Evolutionary conservation across 495 filamentous ascomycete species (phyloP), one percentile per base, ranked within the genome.

Genomic region (Hapsidospora chrysogenum): DNA sequence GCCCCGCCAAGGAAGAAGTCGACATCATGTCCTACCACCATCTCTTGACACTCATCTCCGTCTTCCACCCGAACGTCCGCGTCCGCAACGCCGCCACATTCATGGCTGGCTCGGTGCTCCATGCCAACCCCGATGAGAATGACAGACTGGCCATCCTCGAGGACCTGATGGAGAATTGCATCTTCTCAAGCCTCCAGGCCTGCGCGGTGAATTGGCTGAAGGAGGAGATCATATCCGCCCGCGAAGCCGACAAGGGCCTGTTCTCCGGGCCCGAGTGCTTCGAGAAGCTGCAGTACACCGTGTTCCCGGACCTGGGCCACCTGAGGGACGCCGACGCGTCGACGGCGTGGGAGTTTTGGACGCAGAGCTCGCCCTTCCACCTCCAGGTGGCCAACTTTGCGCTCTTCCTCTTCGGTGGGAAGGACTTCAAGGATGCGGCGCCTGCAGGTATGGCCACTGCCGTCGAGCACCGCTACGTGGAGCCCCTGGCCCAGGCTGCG

Each of bases 161-260:
- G 29, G 76, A 82, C 31, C 76, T 87, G 3, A 62, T 96, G 18
- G 77, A 89, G 52, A 72, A 92, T 41, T 80, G 78, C 43, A 75
- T 78, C 4, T 82, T 74, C 47, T 68, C 80, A 17, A 68, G 78
- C 2, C 66, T 89, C 29, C 85, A 83, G 43, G 85, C 78, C 10
- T 76, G 72, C 36, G 85, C 86, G 1, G 69, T 96, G 9, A 68
- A 70, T 17, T 95, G 92, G 81, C 57, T 95, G 3, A 86, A 85
- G 49, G 75, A 85, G 33, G 87, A 94, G 50, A 68, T 87, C 2
- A 58, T 87, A 10, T 53, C 57, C 16, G 59, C 72, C 44, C 38
- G 33, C 14, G 21, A 35, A 11, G 36, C 51, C 15, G 31, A 43
- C 3, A 38, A 50, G 16, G 17, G 31, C 31, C 36, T 53, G 13